phyloP scores from a whole-genome alignment of 2,329 filamentous ascomycete genomes.

The Metarhizium album region DNA sequence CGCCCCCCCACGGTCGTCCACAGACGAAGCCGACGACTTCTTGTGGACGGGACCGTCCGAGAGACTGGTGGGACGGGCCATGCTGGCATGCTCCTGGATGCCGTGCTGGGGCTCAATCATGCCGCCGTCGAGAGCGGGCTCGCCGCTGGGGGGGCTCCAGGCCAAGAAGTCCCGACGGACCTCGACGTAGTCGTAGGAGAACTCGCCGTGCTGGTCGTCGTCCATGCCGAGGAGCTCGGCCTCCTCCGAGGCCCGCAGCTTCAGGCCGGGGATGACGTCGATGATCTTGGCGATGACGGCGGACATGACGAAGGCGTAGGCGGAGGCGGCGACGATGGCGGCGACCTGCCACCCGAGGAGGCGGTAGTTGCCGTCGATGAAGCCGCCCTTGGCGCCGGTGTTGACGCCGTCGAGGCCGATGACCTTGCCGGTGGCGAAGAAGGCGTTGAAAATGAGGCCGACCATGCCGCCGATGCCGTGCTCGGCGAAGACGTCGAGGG shows the following conservation, averaged over 20 bases:
- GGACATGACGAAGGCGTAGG: conserved; percentile 64
- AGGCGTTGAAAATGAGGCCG: conserved; percentile 60
- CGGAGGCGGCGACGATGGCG: conserved; percentile 56
- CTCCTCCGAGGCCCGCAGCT: conserved; percentile 70
- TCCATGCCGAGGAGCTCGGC: conserved; percentile 83
- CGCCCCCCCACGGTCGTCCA: neutral
- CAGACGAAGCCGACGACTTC: conserved; percentile 8
- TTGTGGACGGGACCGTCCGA: conserved; percentile 10
- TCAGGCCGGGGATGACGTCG: conserved; percentile 64
- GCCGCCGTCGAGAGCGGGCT: conserved; percentile 48
- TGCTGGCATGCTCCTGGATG: conserved; percentile 51
- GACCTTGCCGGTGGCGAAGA: conserved; percentile 60
- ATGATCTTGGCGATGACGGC: conserved; percentile 64
- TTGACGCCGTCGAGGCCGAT: conserved; percentile 71
- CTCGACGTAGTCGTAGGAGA: conserved; percentile 85
- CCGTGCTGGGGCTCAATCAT: conserved; percentile 57
- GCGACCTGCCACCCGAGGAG: conserved; percentile 72
- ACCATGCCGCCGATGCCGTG: conserved; percentile 60
- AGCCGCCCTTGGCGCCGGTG: conserved; percentile 55
- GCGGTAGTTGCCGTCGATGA: conserved; percentile 63
- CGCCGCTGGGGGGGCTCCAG: conserved; percentile 67
- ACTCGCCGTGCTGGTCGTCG: conserved; percentile 82
- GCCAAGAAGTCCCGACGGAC: conserved; percentile 80
- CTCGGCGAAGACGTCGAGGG: conserved; percentile 62
- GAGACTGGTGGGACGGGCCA: conserved; percentile 20